Percentiles rank a stretch among this genome's conserved stretches.
phyloP scores from a whole-genome alignment of 139 green algal species.

The Tetraselmis striata region DNA sequence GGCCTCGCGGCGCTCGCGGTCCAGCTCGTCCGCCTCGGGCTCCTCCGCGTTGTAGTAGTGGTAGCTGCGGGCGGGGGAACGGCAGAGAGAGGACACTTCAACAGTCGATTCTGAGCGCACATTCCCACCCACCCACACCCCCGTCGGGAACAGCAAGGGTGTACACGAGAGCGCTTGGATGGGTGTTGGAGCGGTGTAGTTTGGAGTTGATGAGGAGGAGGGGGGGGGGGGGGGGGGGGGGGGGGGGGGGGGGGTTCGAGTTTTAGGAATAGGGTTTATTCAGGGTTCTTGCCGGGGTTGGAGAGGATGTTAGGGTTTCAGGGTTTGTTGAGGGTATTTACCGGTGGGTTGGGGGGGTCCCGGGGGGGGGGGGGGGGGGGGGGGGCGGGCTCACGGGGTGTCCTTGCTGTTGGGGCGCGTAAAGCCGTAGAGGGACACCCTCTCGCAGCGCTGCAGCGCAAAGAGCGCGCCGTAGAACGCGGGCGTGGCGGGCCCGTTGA shows the following conservation, averaged over 20 bases:
- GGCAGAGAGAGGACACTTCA: background rate
- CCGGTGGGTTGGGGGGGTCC: background rate
- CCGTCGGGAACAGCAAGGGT: background rate
- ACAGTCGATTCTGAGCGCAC: background rate
- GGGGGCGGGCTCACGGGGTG: background rate
- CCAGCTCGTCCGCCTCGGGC: slow-evolving; percentile 5
- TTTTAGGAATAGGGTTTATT: no score
- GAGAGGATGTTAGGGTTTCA: no score
- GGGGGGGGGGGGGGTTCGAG: no score
- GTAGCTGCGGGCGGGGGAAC: background rate
- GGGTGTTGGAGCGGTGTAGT: no score
- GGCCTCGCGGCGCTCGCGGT: background rate
- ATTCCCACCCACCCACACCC: no score
- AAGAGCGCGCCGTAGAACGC: slow-evolving; percentile 18
- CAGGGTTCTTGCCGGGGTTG: no score
- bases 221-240: no score
- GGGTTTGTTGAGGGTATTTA: no score
- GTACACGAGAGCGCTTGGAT: no score
- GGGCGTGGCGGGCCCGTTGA: slow-evolving; percentile 6
- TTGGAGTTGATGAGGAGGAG: no score
- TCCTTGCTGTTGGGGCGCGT: background rate
- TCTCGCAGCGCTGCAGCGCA: slow-evolving; percentile 14
- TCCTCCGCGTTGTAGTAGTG: slow-evolving; percentile 16
- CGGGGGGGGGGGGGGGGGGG: background rate
- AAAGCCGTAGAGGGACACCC: slow-evolving; percentile 2